These are phyloP conservation scores for Hibiscus mutabilis DNA, from an alignment of 345 rosid genomes.

Conservation along the genomic window DNA sequence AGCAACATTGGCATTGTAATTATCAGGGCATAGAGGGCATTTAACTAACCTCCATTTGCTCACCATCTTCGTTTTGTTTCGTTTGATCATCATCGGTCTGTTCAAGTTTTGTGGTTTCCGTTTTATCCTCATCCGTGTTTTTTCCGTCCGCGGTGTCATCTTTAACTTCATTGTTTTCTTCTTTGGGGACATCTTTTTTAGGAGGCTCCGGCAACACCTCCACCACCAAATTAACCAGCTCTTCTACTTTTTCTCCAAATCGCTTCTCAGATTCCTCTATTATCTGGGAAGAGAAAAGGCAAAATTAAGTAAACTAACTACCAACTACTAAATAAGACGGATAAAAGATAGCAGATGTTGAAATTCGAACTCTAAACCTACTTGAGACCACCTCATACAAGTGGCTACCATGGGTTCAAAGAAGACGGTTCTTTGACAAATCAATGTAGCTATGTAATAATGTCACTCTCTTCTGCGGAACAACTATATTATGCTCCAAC, in stretches of 20 bases:
- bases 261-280: background rate
- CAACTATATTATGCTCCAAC: background rate
- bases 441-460: background rate
- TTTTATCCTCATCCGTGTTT: background rate
- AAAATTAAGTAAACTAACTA: background rate
- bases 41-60: background rate
- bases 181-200: background rate
- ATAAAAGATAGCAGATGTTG: background rate
- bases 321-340: background rate
- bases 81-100: background rate
- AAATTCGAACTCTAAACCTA: background rate
- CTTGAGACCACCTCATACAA: background rate
- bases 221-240: background rate
- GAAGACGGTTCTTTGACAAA: background rate
- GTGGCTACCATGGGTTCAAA: background rate
- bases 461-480: background rate
- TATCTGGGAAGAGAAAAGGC: background rate
- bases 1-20: background rate
- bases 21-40: background rate
- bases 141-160: background rate
- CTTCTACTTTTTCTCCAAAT: background rate
- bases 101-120: background rate
- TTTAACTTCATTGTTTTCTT: background rate
- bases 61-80: background rate
- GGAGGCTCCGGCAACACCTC: background rate